Base-by-base conservation (phyloP, 805 yeast genomes). In the Zygoascus bituminiphila region DNA sequence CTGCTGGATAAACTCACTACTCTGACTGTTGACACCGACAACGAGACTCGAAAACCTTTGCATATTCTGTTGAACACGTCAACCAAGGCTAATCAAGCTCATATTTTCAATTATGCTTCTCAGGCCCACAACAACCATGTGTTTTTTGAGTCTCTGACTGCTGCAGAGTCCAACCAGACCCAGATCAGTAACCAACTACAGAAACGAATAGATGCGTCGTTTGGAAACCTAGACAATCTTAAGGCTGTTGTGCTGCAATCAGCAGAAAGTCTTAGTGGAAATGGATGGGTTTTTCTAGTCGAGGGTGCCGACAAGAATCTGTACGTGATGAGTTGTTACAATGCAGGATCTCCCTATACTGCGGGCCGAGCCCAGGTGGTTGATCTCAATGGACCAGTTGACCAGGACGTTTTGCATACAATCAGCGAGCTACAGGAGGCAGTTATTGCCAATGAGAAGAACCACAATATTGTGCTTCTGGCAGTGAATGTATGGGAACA, bases 121-220 rank as follows among this genome's bases (percentile, higher is more conserved):
- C 95, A 85, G 63, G 81, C 88, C 2, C 91, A 85, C 69, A 89
- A 88, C 68, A 93, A 93, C 70, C 98, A 91, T 67, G 74, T 93
- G 45, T 88, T 84, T 59, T 81, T 88, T 47, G 79, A 83, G 63
- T 84, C 84, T 59, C 68, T 82, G 44, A 51, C 56, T 5, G 46
- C 58, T 2, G 49, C 62, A 8, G 53, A 48, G 24, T 51, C 56
- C 17, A 58, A 51, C 46, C 48, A 42, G 20, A 51, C 53, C 6
- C 59, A 47, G 70, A 77, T 48, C 65, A 49, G 57, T 21, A 52
- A 58, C 37, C 55, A 50, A 20, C 57, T 59, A 36, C 47, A 26
- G 41, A 43, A 51, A 40, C 77, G 84, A 68, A 71, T 86, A 23
- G 66, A 67, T 19, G 68, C 72, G 38, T 76, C 82, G 2, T 88